Evolutionary conservation across 441 rosid genomes (phyloP).

Genomic region (Mallotus repandus): DNA sequence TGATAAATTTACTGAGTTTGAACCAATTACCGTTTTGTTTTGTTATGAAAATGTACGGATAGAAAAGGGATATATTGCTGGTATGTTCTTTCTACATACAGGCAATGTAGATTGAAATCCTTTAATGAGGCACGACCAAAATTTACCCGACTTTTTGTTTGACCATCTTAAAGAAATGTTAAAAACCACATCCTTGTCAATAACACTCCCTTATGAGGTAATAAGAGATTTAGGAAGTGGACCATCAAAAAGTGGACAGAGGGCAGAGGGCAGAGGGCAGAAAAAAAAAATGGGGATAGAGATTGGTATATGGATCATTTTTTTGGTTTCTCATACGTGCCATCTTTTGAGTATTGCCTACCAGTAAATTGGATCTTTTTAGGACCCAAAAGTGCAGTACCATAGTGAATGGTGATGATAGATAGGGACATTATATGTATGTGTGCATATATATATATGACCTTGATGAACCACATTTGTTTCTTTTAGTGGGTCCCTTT

Average conservation of each 20-base stretch:
- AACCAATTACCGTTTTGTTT: too few species aligned
- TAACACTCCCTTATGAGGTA: background rate
- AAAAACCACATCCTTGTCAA: background rate
- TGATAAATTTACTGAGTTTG: too few species aligned
- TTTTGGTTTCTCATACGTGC: slow-evolving; percentile 17
- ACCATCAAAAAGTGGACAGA: slow-evolving; percentile 9
- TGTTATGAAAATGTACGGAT: background rate
- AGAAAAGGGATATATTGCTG: background rate
- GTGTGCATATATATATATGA: slow-evolving; percentile 1
- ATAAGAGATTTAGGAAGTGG: slow-evolving; percentile 16
- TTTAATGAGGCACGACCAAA: background rate
- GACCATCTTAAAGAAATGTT: background rate
- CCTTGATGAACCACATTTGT: slow-evolving; percentile 22
- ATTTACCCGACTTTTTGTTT: background rate
- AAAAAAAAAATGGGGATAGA: background rate
- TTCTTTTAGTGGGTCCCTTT: slow-evolving; percentile 26
- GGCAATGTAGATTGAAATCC: too few species aligned
- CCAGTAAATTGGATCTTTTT: slow-evolving; percentile 8
- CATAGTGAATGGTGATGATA: slow-evolving; percentile 10
- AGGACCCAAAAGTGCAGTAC: slow-evolving; percentile 34
- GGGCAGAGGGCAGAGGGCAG: too few species aligned
- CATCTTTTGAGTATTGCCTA: slow-evolving; percentile 8
- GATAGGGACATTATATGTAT: slow-evolving; percentile 11
- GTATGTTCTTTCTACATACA: background rate
- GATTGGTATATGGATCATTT: background rate